A percentile compares a stretch with the other conserved stretches of the same genome.
Conservation (phyloP, 1,139 yeast genomes). For the Casaregolazyma suthepensis region DNA sequence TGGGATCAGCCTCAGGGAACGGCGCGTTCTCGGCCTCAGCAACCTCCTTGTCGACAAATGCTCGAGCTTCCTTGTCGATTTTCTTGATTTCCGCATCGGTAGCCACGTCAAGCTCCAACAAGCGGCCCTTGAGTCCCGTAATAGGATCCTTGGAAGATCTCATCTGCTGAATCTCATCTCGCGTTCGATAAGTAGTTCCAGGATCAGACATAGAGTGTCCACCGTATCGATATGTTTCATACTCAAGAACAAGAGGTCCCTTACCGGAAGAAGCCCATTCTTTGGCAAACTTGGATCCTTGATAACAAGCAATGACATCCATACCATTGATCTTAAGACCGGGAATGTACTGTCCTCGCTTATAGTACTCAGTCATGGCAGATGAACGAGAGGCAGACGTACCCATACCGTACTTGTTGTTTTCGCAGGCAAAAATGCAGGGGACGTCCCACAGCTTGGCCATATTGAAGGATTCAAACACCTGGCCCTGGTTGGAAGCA, state of each 20-base stretch:
- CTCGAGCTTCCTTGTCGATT: slow-evolving; percentile 93
- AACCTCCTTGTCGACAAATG: slow-evolving; percentile 89
- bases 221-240: slow-evolving; percentile 98
- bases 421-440: slow-evolving; percentile 91
- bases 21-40: slow-evolving; percentile 91
- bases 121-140: slow-evolving; percentile 85
- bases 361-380: slow-evolving; percentile 92
- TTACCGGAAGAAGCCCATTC: slow-evolving; percentile 92
- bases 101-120: slow-evolving; percentile 77
- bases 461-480: slow-evolving; percentile 95
- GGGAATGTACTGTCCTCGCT: slow-evolving; percentile 99
- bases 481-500: slow-evolving; percentile 99
- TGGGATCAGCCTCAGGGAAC: slow-evolving; percentile 94
- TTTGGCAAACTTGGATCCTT: slow-evolving; percentile 94
- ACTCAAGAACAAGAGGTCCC: slow-evolving; percentile 94
- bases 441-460: slow-evolving; percentile 98
- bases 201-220: slow-evolving; percentile 99
- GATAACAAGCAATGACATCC: slow-evolving; percentile 94
- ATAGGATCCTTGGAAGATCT: slow-evolving; percentile 97
- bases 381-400: slow-evolving; percentile 95
- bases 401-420: slow-evolving; percentile 99
- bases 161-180: slow-evolving; percentile 99
- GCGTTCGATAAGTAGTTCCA: slow-evolving; percentile 98
- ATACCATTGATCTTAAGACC: slow-evolving; percentile 98
- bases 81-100: slow-evolving; percentile 91